Evolutionary conservation across 2,329 filamentous ascomycete species (phyloP).

Genomic region (Tolypocladium cylindrosporum): DNA sequence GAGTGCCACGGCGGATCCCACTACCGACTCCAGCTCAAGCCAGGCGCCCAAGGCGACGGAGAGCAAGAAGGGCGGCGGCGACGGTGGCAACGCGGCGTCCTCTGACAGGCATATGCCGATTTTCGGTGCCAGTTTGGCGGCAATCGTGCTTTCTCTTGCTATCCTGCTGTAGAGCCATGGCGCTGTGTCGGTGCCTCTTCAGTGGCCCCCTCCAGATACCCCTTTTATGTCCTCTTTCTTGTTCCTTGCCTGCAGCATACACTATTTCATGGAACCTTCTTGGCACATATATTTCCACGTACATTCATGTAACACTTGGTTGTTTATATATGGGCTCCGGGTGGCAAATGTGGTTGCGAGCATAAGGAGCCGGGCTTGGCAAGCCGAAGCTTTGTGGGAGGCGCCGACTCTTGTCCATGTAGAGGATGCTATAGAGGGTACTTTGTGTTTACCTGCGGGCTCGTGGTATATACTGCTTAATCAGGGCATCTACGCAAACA

Average conservation of each 20-base stretch:
- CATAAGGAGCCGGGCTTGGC: background rate
- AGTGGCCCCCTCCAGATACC: background rate
- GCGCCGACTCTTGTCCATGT: background rate
- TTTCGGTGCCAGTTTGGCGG: slow-evolving; percentile 7
- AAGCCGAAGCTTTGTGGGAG: background rate
- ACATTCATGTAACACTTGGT: background rate
- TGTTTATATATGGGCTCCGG: background rate
- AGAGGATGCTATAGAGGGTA: background rate
- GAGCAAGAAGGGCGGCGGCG: slow-evolving; percentile 2
- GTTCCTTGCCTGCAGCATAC: background rate
- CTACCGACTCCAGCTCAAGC: background rate
- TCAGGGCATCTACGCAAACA: background rate
- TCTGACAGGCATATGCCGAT: slow-evolving; percentile 6
- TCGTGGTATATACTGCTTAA: background rate
- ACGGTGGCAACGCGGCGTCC: slow-evolving; percentile 5
- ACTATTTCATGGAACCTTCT: background rate
- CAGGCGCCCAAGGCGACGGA: background rate
- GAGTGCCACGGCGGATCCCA: slow-evolving; percentile 7
- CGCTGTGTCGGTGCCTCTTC: background rate
- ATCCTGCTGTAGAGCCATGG: slow-evolving; percentile 5
- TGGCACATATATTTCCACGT: background rate
- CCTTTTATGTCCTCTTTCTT: background rate
- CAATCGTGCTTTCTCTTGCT: slow-evolving; percentile 5
- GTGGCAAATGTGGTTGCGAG: background rate
- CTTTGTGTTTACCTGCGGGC: background rate